These are phyloP conservation scores for Thermomyces lanuginosus DNA, from an alignment of 2,329 filamentous ascomycete species.

Conservation along the genomic window DNA sequence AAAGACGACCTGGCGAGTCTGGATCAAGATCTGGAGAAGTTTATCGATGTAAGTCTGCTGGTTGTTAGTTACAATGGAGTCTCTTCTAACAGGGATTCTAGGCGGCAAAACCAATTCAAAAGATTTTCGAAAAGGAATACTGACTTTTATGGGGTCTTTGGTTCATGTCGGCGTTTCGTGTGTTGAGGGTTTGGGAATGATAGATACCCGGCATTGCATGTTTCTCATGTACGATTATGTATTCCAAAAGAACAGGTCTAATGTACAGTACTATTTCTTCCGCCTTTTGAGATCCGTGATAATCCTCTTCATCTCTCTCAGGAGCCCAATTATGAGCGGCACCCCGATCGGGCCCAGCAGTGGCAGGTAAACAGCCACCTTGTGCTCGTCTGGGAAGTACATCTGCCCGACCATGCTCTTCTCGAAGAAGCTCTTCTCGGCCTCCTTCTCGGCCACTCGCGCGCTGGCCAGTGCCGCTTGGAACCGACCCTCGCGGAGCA, in stretches of 20 bases:
- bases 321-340: slow-evolving; percentile 63
- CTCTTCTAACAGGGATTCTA: slow-evolving; percentile 19
- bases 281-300: slow-evolving; percentile 16
- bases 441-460: slow-evolving; percentile 69
- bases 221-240: slow-evolving; percentile 1
- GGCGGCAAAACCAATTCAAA: slow-evolving; percentile 78
- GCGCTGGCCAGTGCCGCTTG: slow-evolving; percentile 60
- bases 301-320: slow-evolving; percentile 60
- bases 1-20: slow-evolving; percentile 85
- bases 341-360: slow-evolving; percentile 81
- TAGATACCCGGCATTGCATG: slow-evolving; percentile 3
- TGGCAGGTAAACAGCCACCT: slow-evolving; percentile 88
- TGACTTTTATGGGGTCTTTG: slow-evolving; percentile 7
- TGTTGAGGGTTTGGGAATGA: background rate
- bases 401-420: slow-evolving; percentile 98
- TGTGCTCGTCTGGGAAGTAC: slow-evolving; percentile 97
- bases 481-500: slow-evolving; percentile 45
- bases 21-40: slow-evolving; percentile 83
- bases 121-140: slow-evolving; percentile 62
- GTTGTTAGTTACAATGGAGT: slow-evolving; percentile 1
- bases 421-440: slow-evolving; percentile 91
- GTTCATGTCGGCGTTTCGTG: slow-evolving; percentile 1
- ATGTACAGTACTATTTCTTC: slow-evolving; percentile 5
- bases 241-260: slow-evolving; percentile 2
- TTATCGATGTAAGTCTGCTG: slow-evolving; percentile 55